Percentiles rank a stretch among this genome's conserved stretches.
These are phyloP conservation scores for Fusarium vanettenii DNA, from an alignment of 2,329 filamentous ascomycete species.

Conservation along the genomic window DNA sequence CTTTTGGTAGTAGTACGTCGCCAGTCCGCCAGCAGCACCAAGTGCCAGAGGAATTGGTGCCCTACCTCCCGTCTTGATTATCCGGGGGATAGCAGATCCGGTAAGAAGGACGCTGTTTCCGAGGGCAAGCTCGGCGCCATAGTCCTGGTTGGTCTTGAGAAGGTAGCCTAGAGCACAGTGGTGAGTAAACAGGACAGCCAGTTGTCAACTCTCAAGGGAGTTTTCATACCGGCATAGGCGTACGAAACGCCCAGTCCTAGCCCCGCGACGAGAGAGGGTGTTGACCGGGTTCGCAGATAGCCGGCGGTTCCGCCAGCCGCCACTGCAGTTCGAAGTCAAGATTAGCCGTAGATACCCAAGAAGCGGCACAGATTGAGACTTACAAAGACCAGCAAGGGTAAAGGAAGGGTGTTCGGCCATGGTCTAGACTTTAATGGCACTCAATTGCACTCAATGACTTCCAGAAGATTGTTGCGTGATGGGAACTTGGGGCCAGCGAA, in stretches of 20 bases:
- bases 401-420: conserved; percentile 57
- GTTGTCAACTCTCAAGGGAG: fast-evolving
- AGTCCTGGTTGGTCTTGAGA: conserved; percentile 56
- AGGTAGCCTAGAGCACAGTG: conserved; percentile 49
- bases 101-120: conserved; percentile 53
- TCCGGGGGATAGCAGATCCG: conserved; percentile 51
- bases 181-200: background rate
- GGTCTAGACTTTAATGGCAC: background rate
- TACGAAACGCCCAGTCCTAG: conserved; percentile 40
- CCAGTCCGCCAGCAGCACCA: conserved; percentile 48
- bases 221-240: conserved; percentile 39
- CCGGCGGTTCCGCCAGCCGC: conserved; percentile 41
- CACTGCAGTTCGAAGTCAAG: conserved; percentile 11
- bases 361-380: conserved; percentile 9
- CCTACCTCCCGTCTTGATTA: conserved; percentile 52
- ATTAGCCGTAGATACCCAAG: background rate
- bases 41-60: conserved; percentile 52
- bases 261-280: conserved; percentile 42
- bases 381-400: conserved; percentile 53
- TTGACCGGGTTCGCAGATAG: conserved; percentile 41
- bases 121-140: conserved; percentile 55
- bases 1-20: conserved; percentile 56
- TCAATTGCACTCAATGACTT: background rate
- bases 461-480: background rate
- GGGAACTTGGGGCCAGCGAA: background rate